These are phyloP conservation scores for Amanita subjunquillea DNA, from an alignment of 768 basidiomycete species.

Conservation along the genomic window DNA sequence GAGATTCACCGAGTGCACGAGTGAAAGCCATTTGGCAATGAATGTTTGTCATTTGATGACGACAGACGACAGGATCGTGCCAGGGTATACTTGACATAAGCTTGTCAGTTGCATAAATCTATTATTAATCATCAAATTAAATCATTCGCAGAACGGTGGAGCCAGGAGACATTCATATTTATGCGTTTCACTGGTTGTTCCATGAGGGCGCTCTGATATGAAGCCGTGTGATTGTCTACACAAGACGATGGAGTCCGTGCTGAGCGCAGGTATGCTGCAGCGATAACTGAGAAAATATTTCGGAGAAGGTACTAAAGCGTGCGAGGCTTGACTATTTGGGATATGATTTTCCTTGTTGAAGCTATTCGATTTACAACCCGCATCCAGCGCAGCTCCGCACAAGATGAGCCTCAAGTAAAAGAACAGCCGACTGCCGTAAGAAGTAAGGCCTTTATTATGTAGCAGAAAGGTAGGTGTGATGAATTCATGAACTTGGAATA, in stretches of 20 bases:
- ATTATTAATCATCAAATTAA: not conserved
- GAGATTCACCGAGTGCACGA: not conserved
- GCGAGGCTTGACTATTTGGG: not conserved
- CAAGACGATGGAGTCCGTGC: not conserved
- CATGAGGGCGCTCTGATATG: not conserved
- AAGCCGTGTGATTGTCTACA: not conserved
- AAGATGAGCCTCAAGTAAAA: conserved; percentile 1
- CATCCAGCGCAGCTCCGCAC: conserved; percentile 1
- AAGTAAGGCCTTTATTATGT: conserved; percentile 1
- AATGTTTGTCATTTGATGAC: not conserved
- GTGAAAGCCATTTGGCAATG: not conserved
- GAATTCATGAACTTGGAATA: conserved; percentile 3
- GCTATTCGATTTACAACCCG: not conserved
- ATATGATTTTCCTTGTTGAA: conserved; percentile 1
- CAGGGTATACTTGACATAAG: not conserved
- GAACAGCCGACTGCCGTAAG: conserved; percentile 4
- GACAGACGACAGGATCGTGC: not conserved
- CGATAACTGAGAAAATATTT: conserved; percentile 2
- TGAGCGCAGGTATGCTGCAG: conserved; percentile 3
- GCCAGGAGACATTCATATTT: not conserved
- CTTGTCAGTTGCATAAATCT: not conserved
- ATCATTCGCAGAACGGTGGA: not conserved
- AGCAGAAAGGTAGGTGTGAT: conserved; percentile 7
- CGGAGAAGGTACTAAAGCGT: not conserved
- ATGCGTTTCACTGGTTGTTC: not conserved